Evolutionary conservation across 2,329 filamentous ascomycete species (phyloP).

Genomic region (Atkinsonella hypoxylon): DNA sequence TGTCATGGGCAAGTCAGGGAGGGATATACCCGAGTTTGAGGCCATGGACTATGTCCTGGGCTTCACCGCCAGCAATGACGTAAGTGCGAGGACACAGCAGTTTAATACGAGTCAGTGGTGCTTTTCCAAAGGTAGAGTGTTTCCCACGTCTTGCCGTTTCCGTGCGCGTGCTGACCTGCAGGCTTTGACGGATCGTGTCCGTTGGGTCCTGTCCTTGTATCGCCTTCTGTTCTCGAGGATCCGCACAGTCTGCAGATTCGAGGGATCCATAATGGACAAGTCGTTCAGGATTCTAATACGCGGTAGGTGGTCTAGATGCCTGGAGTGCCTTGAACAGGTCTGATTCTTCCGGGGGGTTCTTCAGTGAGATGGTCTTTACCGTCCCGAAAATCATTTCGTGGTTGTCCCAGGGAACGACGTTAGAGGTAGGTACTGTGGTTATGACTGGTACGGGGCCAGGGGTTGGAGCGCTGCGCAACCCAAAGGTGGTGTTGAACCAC

Average conservation of each 20-base stretch:
- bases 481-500: conserved; percentile 24
- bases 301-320: conserved; percentile 6
- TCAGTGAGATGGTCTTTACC: conserved; percentile 42
- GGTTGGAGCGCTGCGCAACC: conserved; percentile 28
- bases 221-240: conserved; percentile 17
- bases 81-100: conserved; percentile 25
- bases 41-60: conserved; percentile 28
- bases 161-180: conserved; percentile 8
- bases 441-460: conserved; percentile 45
- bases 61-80: conserved; percentile 27
- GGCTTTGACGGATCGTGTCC: conserved; percentile 37
- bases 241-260: conserved; percentile 19
- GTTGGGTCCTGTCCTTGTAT: conserved; percentile 27
- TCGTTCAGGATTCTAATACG: conserved; percentile 25
- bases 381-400: conserved; percentile 44
- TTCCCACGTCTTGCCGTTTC: background rate
- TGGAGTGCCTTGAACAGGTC: background rate
- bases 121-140: conserved; percentile 27
- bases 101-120: conserved; percentile 27
- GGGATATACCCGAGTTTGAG: conserved; percentile 24
- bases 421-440: conserved; percentile 48
- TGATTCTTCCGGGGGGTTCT: background rate
- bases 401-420: conserved; percentile 45
- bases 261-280: conserved; percentile 23
- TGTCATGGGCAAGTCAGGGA: conserved; percentile 28